Base-by-base conservation (phyloP, 352 stramenopile species). In the Phytophthora nicotianae region DNA sequence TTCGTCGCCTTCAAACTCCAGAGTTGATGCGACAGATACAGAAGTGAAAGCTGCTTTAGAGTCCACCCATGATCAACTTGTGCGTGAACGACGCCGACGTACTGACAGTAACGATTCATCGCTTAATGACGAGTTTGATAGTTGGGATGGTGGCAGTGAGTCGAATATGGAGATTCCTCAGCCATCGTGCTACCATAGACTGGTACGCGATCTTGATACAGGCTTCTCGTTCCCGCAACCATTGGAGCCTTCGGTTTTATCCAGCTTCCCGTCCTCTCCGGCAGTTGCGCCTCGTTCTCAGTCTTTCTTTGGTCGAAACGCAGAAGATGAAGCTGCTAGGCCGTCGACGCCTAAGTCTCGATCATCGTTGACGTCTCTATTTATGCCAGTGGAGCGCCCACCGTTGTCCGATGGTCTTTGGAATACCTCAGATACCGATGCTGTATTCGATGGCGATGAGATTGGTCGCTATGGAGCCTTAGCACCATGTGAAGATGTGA, bases 161-260 rank as follows among this genome's bases (percentile, higher is more conserved):
- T 50, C 20, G 21, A 62, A 77, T 16, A 56, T 48, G 19, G 21
- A 53, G 33, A 27, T 57, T 14, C 21, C 63, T 5, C 59, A 72
- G 20, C 71, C 65, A 26, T 66, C 62, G 0, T 73, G 68, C 46
- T 77, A 63, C 33, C 72, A 87, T 51, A 78, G 76, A 57, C 64
- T 89, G 23, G 75, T 89, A 23, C 76, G 79, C 14, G 79, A 89
- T 38, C 57, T 89, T 16, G 77, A 89, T 60, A 50, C 68, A 9
- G 79, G 79, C 0, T 78, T 87, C 23, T 85, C 79, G 16, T 89
- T 83, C 33, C 79, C 79, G 8, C 73, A 86, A 43, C 56, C 57
- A 4, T 46, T 86, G 9, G 68, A 82, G 11, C 20, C 47, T 0
- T 76, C 72, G 1, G 54, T 52, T 5, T 29, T 82, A 24, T 32